Base-by-base conservation (phyloP, 2,329 filamentous ascomycete species). In the Microcyclospora pomicola region DNA sequence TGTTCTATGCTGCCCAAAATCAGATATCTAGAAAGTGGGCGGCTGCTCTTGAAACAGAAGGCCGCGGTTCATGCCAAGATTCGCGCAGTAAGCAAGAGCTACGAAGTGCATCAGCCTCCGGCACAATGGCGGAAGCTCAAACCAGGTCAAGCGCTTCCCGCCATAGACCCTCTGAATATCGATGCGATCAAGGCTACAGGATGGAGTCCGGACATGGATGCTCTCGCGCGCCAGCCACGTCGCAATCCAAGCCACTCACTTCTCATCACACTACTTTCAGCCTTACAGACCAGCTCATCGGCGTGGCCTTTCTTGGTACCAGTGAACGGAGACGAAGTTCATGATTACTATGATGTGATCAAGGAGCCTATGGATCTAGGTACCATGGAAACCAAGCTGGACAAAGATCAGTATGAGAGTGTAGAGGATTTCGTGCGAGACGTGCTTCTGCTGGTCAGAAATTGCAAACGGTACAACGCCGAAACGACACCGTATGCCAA, bases 301-400 rank as follows among this genome's bases (percentile, higher is more conserved):
- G 82, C 86, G 0, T 98, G 91, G 91, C 91, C 91, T 0, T 98
- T 98, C 67, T 72, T 91, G 27, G 75, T 85, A 16, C 88, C 91
- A 1, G 91, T 98, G 48, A 95, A 92, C 58, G 79, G 81, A 48
- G 91, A 98, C 52, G 91, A 96, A 49, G 91, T 98, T 0, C 78
- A 85, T n/a, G 91, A 98, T 59, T 98, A 98, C 64, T 96, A 96
- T 66, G 85, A 94, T 42, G 87, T 96, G 43, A 98, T 98, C 67
- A 87, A 87, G 56, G 82, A 94, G 59, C 91, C 91, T 28, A 98
- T 98, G 91, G 91, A 95, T 56, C 69, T 95, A 34, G 80, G 75
- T 34, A 95, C 87, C 14, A 96, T 98, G 88, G 91, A 96, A 61
- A 77, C 76, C 49, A 93, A 93, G 62, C 80, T 95, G 46, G 87